Evolutionary conservation across 1,284 basidiomycete species (phyloP), one percentile per base, ranked within the genome.

Genomic region (Heterobasidion irregulare): DNA sequence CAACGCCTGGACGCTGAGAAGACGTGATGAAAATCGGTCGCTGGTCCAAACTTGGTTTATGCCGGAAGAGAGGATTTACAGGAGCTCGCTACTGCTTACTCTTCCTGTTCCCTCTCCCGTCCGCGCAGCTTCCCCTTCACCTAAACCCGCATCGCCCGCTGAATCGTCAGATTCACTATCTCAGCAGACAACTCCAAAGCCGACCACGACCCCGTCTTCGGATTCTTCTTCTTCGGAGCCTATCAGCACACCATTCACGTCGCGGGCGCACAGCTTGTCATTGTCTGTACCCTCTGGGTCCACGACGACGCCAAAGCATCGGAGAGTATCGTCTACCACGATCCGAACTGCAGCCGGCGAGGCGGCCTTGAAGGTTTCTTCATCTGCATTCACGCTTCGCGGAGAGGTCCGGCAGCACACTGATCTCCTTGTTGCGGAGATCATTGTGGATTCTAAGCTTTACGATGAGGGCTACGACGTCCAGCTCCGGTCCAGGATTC

Each of bases 371-470:
- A 68, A 71, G 33, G 65, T 69, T 1, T 61, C 76, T 0, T 64
- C 70, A 13, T 79, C 81, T 12, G 79, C 77, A 26, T 86, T 88
- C 61, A 84, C 80, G 0, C 55, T 75, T 52, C 82, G 80, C 51
- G 82, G 81, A 44, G 81, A 83, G 63, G 73, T 83, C 55, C 76
- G 74, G 53, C 72, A 74, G 41, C 70, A 75, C 9, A 75, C 75
- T 50, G 85, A 91, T 64, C 68, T 89, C 53, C 66, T 90, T 18
- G 78, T 89, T 15, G 79, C 79, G 13, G 89, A 92, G 67, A 66
- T 91, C 33, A 77, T 91, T 18, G 75, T 92, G 13, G 89, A 92
- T 68, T 82, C 86, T 55, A 86, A 84, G 65, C 72, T 88, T 51
- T 92, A 88, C 70, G 78, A 80, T 0, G 76, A 76, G 53, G 88